Evolutionary conservation across 2,329 filamentous ascomycete species (phyloP).

Genomic region (Fusarium sp.): DNA sequence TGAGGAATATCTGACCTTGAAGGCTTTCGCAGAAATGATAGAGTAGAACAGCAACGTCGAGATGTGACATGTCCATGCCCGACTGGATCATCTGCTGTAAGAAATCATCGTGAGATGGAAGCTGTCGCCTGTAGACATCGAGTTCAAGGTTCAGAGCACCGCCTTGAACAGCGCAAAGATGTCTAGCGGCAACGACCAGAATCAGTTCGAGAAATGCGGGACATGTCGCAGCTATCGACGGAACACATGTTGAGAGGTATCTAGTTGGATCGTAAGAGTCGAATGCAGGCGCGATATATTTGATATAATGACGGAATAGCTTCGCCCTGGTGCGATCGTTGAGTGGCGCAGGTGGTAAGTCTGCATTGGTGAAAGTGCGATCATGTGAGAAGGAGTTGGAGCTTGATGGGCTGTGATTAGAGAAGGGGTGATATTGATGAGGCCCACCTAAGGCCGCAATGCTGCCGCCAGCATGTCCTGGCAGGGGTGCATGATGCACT

Average conservation of each 20-base stretch:
- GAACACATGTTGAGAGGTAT: constrained; percentile 19
- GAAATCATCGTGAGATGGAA: not conserved
- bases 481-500: not conserved
- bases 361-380: not conserved
- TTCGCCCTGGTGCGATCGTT: constrained; percentile 19
- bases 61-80: not conserved
- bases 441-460: not conserved
- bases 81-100: not conserved
- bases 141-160: not conserved
- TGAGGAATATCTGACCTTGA: not conserved
- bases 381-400: constrained; percentile 1
- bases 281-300: constrained; percentile 30
- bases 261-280: constrained; percentile 29
- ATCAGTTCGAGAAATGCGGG: constrained; percentile 22
- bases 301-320: constrained; percentile 29
- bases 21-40: not conserved
- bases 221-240: constrained; percentile 21
- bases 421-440: not conserved
- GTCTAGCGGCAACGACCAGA: constrained; percentile 13
- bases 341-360: constrained; percentile 8
- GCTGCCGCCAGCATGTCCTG: not conserved
- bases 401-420: constrained; percentile 13
- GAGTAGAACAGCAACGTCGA: constrained; percentile 3
- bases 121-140: not conserved
- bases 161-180: not conserved